These are phyloP conservation scores for Wickerhamomyces canadensis DNA, from an alignment of 805 yeast species.

Conservation along the genomic window DNA sequence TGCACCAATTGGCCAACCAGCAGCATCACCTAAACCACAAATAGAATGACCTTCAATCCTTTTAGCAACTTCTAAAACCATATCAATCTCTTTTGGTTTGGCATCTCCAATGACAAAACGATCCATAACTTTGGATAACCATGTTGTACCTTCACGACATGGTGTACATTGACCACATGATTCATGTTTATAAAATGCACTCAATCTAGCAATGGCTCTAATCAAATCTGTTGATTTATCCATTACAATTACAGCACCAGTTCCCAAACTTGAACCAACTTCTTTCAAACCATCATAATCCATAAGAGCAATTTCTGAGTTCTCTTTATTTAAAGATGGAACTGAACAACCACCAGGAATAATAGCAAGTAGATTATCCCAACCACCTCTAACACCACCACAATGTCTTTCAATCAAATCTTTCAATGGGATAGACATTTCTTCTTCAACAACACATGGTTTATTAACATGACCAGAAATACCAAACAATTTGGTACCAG, in stretches of 20 bases:
- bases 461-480: constrained; percentile 88
- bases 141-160: constrained; percentile 90
- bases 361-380: constrained; percentile 86
- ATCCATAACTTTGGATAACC: constrained; percentile 80
- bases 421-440: constrained; percentile 82
- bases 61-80: constrained; percentile 77
- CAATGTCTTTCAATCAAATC: constrained; percentile 84
- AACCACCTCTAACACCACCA: constrained; percentile 88
- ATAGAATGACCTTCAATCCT: constrained; percentile 89
- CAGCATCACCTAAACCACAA: constrained; percentile 90
- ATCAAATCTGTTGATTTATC: constrained; percentile 81
- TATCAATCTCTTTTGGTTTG: constrained; percentile 72
- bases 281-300: constrained; percentile 84
- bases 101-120: constrained; percentile 79
- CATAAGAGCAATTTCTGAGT: constrained; percentile 70
- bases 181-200: constrained; percentile 86
- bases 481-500: constrained; percentile 80
- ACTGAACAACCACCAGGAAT: constrained; percentile 91
- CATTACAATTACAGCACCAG: constrained; percentile 91
- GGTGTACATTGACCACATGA: constrained; percentile 95
- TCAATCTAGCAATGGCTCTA: constrained; percentile 78
- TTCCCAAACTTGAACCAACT: constrained; percentile 83
- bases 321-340: constrained; percentile 67
- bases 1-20: constrained; percentile 93
- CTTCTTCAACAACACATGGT: constrained; percentile 92